Evolutionary conservation across 306 rosid species (phyloP).

Genomic region (Quercus mongolica): DNA sequence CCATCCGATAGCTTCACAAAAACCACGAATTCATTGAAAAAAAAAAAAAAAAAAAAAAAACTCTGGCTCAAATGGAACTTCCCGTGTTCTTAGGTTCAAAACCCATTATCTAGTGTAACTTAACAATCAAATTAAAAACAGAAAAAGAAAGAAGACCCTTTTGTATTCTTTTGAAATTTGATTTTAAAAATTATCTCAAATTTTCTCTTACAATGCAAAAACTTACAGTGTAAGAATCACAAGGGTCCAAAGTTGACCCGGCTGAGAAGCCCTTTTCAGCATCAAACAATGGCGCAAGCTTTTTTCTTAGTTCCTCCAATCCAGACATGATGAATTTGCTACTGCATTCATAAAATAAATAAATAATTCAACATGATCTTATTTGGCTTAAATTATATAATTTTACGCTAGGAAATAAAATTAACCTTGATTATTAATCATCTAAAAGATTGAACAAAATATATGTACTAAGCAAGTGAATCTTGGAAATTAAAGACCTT

Average conservation of each 20-base stretch:
- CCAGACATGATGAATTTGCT: constrained; percentile 58
- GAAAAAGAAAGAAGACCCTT: too few species aligned
- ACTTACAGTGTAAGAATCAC: constrained; percentile 77
- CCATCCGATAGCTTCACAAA: constrained; percentile 72
- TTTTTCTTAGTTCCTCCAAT: constrained; percentile 80
- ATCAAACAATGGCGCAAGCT: constrained; percentile 71
- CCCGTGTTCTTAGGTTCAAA: too few species aligned
- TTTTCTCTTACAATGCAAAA: background rate
- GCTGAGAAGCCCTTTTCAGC: constrained; percentile 67
- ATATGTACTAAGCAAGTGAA: background rate
- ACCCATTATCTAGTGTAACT: too few species aligned
- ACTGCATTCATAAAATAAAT: background rate
- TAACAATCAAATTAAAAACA: too few species aligned
- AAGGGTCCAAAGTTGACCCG: constrained; percentile 63
- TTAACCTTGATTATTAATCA: background rate
- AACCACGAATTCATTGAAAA: constrained; percentile 2
- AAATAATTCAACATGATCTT: background rate
- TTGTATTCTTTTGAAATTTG: background rate
- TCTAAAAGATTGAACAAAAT: background rate
- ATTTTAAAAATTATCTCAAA: background rate
- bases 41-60: background rate
- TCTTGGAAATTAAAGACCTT: background rate
- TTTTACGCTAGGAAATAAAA: background rate
- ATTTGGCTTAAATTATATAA: background rate
- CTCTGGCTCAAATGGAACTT: background rate